Percentiles rank a stretch among this genome's conserved stretches.
Conservation (phyloP, 2,329 filamentous ascomycete genomes). For the Bretziella fagacearum region DNA sequence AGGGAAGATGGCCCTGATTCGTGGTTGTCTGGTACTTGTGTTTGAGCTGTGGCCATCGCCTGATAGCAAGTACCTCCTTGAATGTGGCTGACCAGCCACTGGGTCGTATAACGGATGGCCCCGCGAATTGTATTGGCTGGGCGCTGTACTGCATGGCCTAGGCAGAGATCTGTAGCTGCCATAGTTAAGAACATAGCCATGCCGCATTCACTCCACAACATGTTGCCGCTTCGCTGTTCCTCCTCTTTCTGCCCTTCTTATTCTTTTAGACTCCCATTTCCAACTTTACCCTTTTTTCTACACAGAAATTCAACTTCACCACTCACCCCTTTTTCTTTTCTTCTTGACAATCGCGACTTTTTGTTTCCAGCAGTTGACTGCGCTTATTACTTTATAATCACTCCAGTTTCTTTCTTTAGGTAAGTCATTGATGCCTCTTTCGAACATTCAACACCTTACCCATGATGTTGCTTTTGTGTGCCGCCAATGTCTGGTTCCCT, state of each 20-base stretch:
- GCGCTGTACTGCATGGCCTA: background rate
- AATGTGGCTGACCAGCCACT: background rate
- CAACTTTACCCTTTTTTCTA: constrained; percentile 1
- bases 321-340: constrained; percentile 4
- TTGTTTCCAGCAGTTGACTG: constrained; percentile 14
- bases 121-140: background rate
- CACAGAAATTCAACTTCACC: background rate
- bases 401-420: constrained; percentile 12
- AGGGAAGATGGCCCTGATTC: background rate
- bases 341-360: constrained; percentile 10
- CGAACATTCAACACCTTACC: no score
- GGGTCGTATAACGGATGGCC: background rate
- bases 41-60: background rate
- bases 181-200: background rate
- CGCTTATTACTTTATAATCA: constrained; percentile 14
- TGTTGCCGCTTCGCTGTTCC: constrained; percentile 2
- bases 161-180: background rate
- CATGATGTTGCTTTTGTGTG: no score
- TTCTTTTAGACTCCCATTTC: constrained; percentile 7
- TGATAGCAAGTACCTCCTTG: background rate
- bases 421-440: no score
- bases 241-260: constrained; percentile 2
- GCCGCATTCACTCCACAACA: background rate
- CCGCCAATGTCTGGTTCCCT: no score
- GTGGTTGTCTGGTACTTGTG: background rate